These are phyloP conservation scores for Exophiala oligosperma DNA, from an alignment of 2,329 filamentous ascomycete species.

Conservation along the genomic window DNA sequence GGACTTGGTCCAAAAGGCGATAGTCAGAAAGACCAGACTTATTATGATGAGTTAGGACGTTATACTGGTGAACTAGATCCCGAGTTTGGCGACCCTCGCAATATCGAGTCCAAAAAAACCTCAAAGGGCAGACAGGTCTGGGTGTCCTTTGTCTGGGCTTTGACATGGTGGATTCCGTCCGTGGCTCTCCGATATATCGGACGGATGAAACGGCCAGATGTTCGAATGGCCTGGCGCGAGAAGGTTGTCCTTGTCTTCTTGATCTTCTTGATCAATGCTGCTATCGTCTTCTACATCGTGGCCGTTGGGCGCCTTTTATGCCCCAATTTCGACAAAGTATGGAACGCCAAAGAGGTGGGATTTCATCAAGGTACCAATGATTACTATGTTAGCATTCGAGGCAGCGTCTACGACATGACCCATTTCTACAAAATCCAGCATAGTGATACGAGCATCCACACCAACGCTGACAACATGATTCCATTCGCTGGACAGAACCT, in stretches of 20 bases:
- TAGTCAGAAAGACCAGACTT: conserved; percentile 71
- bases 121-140: conserved; percentile 69
- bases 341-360: conserved; percentile 69
- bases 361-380: conserved; percentile 71
- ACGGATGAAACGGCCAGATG: conserved; percentile 95
- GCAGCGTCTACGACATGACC: conserved; percentile 86
- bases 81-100: conserved; percentile 74
- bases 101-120: conserved; percentile 69
- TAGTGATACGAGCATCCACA: conserved; percentile 68
- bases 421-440: conserved; percentile 86
- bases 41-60: conserved; percentile 65
- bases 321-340: conserved; percentile 88
- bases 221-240: conserved; percentile 96
- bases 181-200: conserved; percentile 76
- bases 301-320: conserved; percentile 81
- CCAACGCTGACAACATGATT: conserved; percentile 65
- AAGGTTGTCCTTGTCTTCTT: conserved; percentile 81
- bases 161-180: conserved; percentile 95
- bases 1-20: conserved; percentile 87
- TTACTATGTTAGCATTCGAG: conserved; percentile 84
- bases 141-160: conserved; percentile 77
- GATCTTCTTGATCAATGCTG: conserved; percentile 77
- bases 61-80: conserved; percentile 71
- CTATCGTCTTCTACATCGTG: conserved; percentile 90
- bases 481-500: conserved; percentile 76